phyloP scores from a whole-genome alignment of 306 rosid species.

The Dryas alaskensis region DNA sequence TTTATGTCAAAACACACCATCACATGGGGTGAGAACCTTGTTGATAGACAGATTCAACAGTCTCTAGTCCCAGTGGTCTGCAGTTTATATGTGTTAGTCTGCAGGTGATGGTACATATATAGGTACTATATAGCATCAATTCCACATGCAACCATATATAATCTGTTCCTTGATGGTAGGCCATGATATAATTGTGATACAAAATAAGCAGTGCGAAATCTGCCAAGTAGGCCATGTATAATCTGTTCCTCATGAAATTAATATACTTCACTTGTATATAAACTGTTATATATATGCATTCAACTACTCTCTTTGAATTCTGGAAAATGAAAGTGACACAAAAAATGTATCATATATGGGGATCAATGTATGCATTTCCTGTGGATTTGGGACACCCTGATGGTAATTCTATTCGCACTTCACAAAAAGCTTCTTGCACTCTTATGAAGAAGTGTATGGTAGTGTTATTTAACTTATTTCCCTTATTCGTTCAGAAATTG shows the following conservation, averaged over 20 bases:
- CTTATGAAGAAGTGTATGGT: too few species aligned
- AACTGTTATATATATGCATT: too few species aligned
- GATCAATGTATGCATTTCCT: too few species aligned
- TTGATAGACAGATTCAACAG: not conserved
- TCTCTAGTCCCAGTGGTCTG: constrained; percentile 7
- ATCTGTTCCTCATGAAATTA: constrained; percentile 1
- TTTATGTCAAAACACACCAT: constrained; percentile 18
- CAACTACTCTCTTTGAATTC: too few species aligned
- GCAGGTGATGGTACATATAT: constrained; percentile 2
- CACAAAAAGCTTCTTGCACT: too few species aligned
- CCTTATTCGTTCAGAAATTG: too few species aligned
- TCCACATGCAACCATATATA: not conserved
- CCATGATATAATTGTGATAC: not conserved
- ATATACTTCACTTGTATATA: too few species aligned
- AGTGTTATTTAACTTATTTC: too few species aligned
- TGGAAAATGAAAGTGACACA: too few species aligned
- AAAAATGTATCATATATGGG: too few species aligned
- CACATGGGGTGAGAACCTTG: constrained; percentile 2
- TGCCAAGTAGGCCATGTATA: constrained; percentile 23
- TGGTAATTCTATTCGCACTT: too few species aligned
- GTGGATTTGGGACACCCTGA: too few species aligned
- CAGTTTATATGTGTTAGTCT: not conserved
- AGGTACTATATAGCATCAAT: not conserved
- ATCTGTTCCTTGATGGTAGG: constrained; percentile 11
- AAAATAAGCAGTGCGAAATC: not conserved